phyloP scores from a whole-genome alignment of 208 protist species.

The Acanthamoeba castellanii region DNA sequence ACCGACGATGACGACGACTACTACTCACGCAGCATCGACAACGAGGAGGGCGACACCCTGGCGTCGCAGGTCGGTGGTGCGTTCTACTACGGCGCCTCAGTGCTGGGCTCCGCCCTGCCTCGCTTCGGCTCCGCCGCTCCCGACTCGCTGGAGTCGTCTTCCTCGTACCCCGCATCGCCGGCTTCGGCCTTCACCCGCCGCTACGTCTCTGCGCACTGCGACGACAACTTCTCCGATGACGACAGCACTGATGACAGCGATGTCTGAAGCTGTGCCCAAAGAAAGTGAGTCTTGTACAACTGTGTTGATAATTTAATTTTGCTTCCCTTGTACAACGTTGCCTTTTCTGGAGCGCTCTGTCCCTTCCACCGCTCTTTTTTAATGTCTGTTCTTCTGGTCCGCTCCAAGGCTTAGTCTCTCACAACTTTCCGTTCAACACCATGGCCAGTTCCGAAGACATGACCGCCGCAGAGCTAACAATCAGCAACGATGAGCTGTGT shows the following conservation, averaged over 20 bases:
- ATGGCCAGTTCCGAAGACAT: no score
- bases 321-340: no score
- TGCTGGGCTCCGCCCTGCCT: conserved; percentile 8
- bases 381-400: no score
- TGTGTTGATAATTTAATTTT: no score
- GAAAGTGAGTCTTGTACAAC: no score
- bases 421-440: no score
- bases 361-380: no score
- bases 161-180: not conserved
- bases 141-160: not conserved
- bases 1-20: not conserved
- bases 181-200: conserved; percentile 43
- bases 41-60: conserved; percentile 8
- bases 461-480: no score
- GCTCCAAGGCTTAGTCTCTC: no score
- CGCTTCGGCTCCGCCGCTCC: not conserved
- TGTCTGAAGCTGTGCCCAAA: not conserved
- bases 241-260: conserved; percentile 47
- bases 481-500: no score
- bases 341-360: no score
- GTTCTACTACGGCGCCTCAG: not conserved
- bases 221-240: conserved; percentile 59
- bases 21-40: not conserved
- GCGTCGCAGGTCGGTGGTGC: conserved; percentile 17
- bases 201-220: not conserved